Percentiles rank a stretch among this genome's conserved stretches.
Conservation (phyloP, 2,329 filamentous ascomycete genomes). For the Penicillium occitanis region DNA sequence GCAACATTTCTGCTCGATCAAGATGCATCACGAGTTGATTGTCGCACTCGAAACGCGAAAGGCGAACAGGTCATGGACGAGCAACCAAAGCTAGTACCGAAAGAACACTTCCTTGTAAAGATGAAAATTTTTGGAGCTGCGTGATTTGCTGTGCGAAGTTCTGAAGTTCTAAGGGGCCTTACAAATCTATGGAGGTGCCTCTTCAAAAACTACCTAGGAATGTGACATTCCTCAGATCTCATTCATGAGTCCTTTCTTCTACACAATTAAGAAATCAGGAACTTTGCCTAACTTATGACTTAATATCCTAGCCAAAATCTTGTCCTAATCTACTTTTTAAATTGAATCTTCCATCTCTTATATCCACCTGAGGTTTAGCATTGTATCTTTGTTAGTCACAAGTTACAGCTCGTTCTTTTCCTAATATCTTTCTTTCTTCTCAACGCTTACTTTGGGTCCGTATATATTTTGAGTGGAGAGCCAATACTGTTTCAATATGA, state of each 20-base stretch:
- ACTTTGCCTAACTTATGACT: neutral
- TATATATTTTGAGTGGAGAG: neutral
- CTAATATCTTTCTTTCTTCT: neutral
- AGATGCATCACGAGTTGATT: neutral
- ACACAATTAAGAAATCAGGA: neutral
- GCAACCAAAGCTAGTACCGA: neutral
- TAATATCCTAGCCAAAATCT: neutral
- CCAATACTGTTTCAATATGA: neutral
- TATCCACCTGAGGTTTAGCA: neutral
- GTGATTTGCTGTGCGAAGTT: neutral
- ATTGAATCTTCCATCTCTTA: neutral
- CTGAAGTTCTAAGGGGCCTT: neutral
- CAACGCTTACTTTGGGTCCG: neutral
- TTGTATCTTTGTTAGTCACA: neutral
- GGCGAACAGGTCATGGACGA: neutral
- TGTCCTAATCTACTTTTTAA: neutral
- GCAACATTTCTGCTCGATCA: neutral
- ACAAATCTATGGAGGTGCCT: neutral
- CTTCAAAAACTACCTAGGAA: conserved; percentile 1
- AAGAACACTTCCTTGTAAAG: neutral
- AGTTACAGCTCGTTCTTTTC: neutral
- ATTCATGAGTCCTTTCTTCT: neutral
- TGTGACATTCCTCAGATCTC: conserved; percentile 10
- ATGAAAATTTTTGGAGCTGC: neutral
- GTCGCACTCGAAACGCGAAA: neutral